phyloP scores from a whole-genome alignment of 106 monocot species.

The Xerophyta viscosa region DNA sequence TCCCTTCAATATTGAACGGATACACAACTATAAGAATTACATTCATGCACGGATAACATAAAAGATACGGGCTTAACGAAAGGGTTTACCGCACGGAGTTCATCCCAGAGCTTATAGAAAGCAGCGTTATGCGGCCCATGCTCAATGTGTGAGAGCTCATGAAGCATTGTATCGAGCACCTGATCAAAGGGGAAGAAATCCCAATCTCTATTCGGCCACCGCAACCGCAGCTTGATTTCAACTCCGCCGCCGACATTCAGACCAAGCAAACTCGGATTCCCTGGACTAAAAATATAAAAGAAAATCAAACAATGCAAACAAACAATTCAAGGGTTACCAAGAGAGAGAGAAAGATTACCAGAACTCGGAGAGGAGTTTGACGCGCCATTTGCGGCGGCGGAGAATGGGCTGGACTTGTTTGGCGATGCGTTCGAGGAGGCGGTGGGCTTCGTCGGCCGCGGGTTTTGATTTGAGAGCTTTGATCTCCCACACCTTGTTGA shows the following conservation, averaged over 20 bases:
- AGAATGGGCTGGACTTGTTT: conserved; percentile 98
- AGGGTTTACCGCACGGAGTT: conserved; percentile 77
- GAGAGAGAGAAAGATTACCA: conserved; percentile 24
- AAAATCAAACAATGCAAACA: not conserved
- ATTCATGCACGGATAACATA: too few relatives aligned
- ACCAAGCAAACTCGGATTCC: conserved; percentile 61
- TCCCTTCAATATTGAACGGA: not conserved
- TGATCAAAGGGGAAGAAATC: conserved; percentile 87
- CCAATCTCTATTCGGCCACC: conserved; percentile 52
- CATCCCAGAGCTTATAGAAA: conserved; percentile 98
- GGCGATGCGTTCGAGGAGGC: conserved; percentile 60
- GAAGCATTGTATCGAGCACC: conserved; percentile 95
- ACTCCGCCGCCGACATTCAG: conserved; percentile 57
- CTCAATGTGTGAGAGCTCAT: conserved; percentile 79
- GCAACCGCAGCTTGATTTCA: conserved; percentile 74
- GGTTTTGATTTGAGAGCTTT: conserved; percentile 62
- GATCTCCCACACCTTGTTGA: conserved; percentile 82
- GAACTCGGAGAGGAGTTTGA: conserved; percentile 93
- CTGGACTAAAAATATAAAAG: conserved; percentile 25
- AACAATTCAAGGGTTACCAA: not conserved
- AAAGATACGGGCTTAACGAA: too few relatives aligned
- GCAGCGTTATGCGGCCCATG: conserved; percentile 75
- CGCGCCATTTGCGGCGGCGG: conserved; percentile 73
- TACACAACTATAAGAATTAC: not conserved
- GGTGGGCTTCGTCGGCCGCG: conserved; percentile 58